Conservation (phyloP, 306 rosid species). For the Medicago lupulina region DNA sequence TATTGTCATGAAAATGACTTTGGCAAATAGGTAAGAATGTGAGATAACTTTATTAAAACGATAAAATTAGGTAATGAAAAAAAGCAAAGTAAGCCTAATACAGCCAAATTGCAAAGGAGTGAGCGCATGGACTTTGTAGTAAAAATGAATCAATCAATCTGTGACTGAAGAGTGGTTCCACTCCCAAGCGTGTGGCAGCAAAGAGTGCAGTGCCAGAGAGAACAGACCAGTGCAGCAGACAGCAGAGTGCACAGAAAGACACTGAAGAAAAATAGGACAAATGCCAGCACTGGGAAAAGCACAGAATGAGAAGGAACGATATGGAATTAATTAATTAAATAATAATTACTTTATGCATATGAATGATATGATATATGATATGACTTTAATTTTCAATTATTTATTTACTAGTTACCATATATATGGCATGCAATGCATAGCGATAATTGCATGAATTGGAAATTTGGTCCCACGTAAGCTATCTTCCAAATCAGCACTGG, state of each 20-base stretch:
- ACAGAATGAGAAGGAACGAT: neutral
- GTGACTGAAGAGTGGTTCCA: constrained; percentile 40
- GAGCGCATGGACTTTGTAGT: constrained; percentile 33
- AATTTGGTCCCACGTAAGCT: constrained; percentile 22
- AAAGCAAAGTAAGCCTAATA: constrained; percentile 32
- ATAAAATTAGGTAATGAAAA: constrained; percentile 1
- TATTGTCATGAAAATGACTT: neutral
- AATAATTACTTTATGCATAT: neutral
- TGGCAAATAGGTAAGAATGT: constrained; percentile 12
- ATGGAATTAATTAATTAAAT: neutral
- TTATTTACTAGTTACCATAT: neutral
- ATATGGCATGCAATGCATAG: neutral
- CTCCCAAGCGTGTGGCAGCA: constrained; percentile 67
- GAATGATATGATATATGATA: too few relatives aligned
- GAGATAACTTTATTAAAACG: constrained; percentile 17
- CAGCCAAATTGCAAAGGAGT: constrained; percentile 35
- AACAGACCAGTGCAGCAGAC: neutral
- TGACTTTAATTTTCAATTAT: too few relatives aligned
- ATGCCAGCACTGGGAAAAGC: constrained; percentile 39
- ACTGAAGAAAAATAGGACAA: constrained; percentile 41
- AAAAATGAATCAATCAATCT: constrained; percentile 24
- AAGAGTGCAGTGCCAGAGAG: constrained; percentile 22
- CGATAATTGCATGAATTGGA: neutral
- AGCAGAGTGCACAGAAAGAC: constrained; percentile 41
- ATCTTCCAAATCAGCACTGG: constrained; percentile 26